Base-by-base conservation (phyloP, 2,329 filamentous ascomycete genomes). In the Scedosporium apiospermum region DNA sequence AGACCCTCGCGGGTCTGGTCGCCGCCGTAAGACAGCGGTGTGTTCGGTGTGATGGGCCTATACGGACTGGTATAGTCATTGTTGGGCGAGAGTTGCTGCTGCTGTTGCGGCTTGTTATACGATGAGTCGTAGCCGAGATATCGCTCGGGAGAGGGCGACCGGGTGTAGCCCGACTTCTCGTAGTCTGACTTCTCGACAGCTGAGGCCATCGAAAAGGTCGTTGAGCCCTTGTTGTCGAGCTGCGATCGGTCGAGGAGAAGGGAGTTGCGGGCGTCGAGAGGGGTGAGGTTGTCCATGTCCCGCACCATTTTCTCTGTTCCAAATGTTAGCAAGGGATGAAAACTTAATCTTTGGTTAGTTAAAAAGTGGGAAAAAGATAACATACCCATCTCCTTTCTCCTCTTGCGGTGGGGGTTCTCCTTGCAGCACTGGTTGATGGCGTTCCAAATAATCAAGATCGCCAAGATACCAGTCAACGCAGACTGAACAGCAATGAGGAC, bases 401-500 rank as follows among this genome's bases (percentile, higher is more conserved):
- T 87, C 81, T 88, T 88, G 66, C 89, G 87, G 75, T 98, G 93
- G 3, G 93, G 93, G 77, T 98, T 98, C 77, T 92, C 85, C 72
- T 89, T 89, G 82, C 86, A 87, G 76, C 88, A 92, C 61, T 87
- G 83, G 68, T 91, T 89, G 71, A 97, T 85, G 57, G 91, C 91
- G 71, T 98, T 98, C 78, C 93, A 90, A 10, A 84, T 83, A 68
- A 99, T 96, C 34, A 98, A 81, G 60, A 98, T 89, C 3, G 91
- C 93, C 63, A 99, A 80, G 26, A 91, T 75, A 65, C 84, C 92
- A 5, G 93, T 96, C 67, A 99, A 78, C 0, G 88, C 84, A 0
- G 90, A 90, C 76, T 99, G 95, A 4, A 98, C 82, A n/a, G 88
- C 91, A 67, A 98, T 95, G 64, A 99, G 82, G 16, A 92, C 90